phyloP scores from a whole-genome alignment of 495 filamentous ascomycete genomes.

The Daldinia decipiens region DNA sequence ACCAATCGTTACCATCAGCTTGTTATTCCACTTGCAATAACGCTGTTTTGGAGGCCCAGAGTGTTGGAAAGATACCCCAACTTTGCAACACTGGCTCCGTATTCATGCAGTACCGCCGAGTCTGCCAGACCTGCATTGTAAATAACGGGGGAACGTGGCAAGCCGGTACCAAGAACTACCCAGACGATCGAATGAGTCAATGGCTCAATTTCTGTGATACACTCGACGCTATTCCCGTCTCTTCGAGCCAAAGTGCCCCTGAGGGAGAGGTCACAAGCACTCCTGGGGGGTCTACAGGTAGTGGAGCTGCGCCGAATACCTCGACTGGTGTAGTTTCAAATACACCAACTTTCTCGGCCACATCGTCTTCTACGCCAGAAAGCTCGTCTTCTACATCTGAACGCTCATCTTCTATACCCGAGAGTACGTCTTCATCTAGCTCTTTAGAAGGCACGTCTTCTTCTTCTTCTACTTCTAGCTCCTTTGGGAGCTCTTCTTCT shows the following conservation, averaged over 20 bases:
- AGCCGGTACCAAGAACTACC: constrained; percentile 36
- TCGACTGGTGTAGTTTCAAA: constrained; percentile 31
- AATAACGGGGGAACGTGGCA: constrained; percentile 30
- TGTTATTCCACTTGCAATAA: constrained; percentile 68
- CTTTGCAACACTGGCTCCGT: constrained; percentile 58
- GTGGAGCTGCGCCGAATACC: constrained; percentile 44
- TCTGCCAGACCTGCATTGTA: constrained; percentile 57
- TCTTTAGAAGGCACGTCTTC: constrained; percentile 10
- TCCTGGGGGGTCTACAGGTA: constrained; percentile 28
- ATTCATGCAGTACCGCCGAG: constrained; percentile 50
- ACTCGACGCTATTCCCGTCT: neutral
- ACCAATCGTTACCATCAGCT: constrained; percentile 50
- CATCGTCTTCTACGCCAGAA: constrained; percentile 13
- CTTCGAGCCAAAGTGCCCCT: constrained; percentile 19
- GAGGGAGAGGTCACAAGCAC: constrained; percentile 36
- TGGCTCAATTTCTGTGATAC: constrained; percentile 50
- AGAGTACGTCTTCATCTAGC: constrained; percentile 22
- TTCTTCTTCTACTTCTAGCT: constrained; percentile 23
- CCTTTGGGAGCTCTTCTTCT: constrained; percentile 17
- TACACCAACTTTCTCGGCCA: constrained; percentile 29
- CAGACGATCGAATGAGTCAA: constrained; percentile 21
- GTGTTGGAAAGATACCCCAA: constrained; percentile 54
- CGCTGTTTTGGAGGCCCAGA: constrained; percentile 58
- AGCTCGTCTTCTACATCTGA: constrained; percentile 13
- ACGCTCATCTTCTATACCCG: constrained; percentile 6